Evolutionary conservation across 352 stramenopile genomes (phyloP).

Genomic region (Pythium apleroticum): DNA sequence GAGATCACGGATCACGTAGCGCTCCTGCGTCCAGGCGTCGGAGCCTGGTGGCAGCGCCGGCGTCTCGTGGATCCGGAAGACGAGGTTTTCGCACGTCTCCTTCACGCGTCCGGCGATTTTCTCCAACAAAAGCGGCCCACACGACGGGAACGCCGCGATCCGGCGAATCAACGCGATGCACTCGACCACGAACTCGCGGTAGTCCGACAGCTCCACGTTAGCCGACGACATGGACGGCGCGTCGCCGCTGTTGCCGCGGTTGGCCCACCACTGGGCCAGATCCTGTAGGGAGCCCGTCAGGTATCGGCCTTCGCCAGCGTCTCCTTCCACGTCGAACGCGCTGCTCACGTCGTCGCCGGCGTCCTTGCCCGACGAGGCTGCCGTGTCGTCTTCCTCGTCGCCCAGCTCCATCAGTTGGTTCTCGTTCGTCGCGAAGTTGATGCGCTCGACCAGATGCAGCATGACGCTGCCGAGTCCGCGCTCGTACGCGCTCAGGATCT

Average conservation of each 20-base stretch:
- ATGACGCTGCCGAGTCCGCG: conserved; percentile 71
- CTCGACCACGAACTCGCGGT: conserved; percentile 35
- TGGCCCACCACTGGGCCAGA: conserved; percentile 59
- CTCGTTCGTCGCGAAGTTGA: conserved; percentile 65
- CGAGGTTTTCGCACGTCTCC: conserved; percentile 18
- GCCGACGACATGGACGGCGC: conserved; percentile 33
- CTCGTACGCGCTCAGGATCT: conserved; percentile 66
- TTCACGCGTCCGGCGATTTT: conserved; percentile 23
- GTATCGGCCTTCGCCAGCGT: conserved; percentile 30
- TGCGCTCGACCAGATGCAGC: conserved; percentile 71
- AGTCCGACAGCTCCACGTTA: conserved; percentile 36
- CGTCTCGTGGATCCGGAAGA: conserved; percentile 25
- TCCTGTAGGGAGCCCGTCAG: conserved; percentile 67
- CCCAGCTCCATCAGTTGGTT: conserved; percentile 64
- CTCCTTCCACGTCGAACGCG: conserved; percentile 35
- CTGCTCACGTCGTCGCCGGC: conserved; percentile 39
- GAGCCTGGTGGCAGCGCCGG: conserved; percentile 21
- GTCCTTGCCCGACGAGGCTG: conserved; percentile 23
- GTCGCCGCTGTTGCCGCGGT: conserved; percentile 33
- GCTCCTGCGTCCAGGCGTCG: conserved; percentile 25
- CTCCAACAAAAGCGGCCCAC: conserved; percentile 25
- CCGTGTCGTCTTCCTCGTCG: conserved; percentile 35
- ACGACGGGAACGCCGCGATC: conserved; percentile 28
- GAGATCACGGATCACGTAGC: conserved; percentile 30
- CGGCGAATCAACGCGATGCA: conserved; percentile 34